Percentiles rank a stretch among this genome's conserved stretches.
Evolutionary conservation across 441 rosid species (phyloP).

Genomic region (Kokia cookei): DNA sequence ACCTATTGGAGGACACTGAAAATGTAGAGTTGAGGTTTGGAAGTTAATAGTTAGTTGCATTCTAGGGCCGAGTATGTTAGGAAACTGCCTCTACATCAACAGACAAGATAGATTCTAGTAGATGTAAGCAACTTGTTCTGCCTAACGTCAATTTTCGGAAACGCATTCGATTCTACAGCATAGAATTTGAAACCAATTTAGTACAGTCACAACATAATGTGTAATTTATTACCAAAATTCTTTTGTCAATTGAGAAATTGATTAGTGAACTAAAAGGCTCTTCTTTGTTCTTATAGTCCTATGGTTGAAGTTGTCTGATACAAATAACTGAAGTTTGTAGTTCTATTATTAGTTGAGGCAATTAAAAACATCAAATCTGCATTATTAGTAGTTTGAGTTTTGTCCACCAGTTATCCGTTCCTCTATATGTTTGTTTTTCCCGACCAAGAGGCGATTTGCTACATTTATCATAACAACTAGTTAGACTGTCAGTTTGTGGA

Average conservation of each 20-base stretch:
- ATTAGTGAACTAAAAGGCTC: not conserved
- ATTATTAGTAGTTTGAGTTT: not conserved
- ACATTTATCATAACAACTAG: not conserved
- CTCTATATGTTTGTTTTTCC: not conserved
- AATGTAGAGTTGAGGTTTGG: conserved; percentile 16
- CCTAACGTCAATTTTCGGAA: not conserved
- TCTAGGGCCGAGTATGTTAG: conserved; percentile 5
- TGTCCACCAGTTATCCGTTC: not conserved
- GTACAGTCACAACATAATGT: too few relatives aligned
- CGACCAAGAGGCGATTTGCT: not conserved
- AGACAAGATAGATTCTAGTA: conserved; percentile 6
- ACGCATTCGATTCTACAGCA: not conserved
- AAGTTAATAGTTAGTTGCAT: conserved; percentile 28
- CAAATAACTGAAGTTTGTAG: not conserved
- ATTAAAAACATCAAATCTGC: not conserved
- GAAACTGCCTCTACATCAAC: conserved; percentile 20
- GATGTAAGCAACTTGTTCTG: conserved; percentile 9
- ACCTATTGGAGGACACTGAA: conserved; percentile 25
- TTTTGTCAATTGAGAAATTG: not conserved
- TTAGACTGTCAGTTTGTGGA: not conserved
- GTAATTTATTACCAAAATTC: not conserved
- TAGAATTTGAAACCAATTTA: too few relatives aligned
- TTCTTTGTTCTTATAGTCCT: not conserved
- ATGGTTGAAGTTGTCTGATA: not conserved
- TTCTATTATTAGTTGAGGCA: not conserved